These are phyloP conservation scores for California macrophylla DNA, from an alignment of 441 rosid species.

Conservation along the genomic window DNA sequence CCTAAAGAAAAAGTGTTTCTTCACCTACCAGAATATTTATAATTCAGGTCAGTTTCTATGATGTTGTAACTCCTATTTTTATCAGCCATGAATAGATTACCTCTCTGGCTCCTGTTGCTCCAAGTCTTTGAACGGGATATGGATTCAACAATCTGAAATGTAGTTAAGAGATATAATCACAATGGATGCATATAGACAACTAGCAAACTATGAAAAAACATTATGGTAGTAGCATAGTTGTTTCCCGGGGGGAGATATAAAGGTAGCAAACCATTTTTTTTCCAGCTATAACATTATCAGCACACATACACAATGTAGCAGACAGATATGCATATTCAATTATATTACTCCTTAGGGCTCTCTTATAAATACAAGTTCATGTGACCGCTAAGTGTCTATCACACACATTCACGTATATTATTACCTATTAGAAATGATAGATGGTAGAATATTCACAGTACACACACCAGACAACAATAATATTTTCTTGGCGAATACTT, in stretches of 20 bases:
- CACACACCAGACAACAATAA: too few species aligned
- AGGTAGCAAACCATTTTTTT: too few species aligned
- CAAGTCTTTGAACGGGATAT: slow-evolving; percentile 81
- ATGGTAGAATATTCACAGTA: too few species aligned
- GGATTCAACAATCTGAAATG: slow-evolving; percentile 68
- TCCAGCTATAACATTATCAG: not conserved
- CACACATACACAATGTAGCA: not conserved
- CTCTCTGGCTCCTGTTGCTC: slow-evolving; percentile 86
- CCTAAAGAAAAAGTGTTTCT: slow-evolving; percentile 72
- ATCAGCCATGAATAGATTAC: slow-evolving; percentile 30
- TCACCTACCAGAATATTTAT: slow-evolving; percentile 45
- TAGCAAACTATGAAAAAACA: not conserved
- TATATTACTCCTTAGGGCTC: not conserved
- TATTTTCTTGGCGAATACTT: not conserved
- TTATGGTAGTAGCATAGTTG: not conserved
- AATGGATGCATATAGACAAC: not conserved
- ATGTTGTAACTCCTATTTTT: slow-evolving; percentile 1
- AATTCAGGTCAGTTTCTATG: slow-evolving; percentile 20
- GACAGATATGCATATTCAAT: not conserved
- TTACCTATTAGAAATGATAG: too few species aligned
- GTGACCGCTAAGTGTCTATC: not conserved
- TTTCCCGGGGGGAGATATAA: too few species aligned
- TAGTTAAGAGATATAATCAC: not conserved
- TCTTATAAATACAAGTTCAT: not conserved
- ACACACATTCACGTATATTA: not conserved